Evolutionary conservation across 23 red algal species (phyloP).

Genomic region (Gracilaria domingensis): DNA sequence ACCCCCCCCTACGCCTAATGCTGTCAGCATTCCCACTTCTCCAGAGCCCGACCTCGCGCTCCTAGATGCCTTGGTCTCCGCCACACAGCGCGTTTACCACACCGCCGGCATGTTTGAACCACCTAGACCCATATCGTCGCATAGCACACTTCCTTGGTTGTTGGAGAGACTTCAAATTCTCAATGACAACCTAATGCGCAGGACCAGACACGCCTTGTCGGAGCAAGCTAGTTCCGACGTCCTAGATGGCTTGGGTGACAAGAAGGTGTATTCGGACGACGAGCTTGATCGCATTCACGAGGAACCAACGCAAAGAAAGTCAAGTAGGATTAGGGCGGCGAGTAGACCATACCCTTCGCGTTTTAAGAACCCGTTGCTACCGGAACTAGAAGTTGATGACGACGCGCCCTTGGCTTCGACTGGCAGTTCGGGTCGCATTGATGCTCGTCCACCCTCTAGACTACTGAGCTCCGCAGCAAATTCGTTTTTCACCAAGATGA

Average conservation of each 20-base stretch:
- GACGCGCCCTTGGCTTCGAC: constrained; percentile 17
- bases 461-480: constrained; percentile 42
- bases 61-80: not conserved
- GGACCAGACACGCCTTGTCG: not conserved
- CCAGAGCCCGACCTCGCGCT: constrained; percentile 29
- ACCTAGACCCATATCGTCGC: constrained; percentile 7
- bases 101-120: constrained; percentile 19
- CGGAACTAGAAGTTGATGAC: constrained; percentile 39
- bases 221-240: constrained; percentile 15
- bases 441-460: constrained; percentile 49
- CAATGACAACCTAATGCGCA: constrained; percentile 23
- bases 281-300: constrained; percentile 25
- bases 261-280: constrained; percentile 26
- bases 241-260: constrained; percentile 20
- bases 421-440: constrained; percentile 38
- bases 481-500: constrained; percentile 61
- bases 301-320: not conserved
- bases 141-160: constrained; percentile 22
- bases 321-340: not conserved
- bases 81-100: constrained; percentile 16
- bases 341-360: not conserved
- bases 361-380: constrained; percentile 24
- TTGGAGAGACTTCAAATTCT: constrained; percentile 19
- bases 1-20: constrained; percentile 27
- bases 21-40: constrained; percentile 13